These are phyloP conservation scores for Saccharum spontaneum DNA, from an alignment of 176 grass and related monocot species.

Conservation along the genomic window DNA sequence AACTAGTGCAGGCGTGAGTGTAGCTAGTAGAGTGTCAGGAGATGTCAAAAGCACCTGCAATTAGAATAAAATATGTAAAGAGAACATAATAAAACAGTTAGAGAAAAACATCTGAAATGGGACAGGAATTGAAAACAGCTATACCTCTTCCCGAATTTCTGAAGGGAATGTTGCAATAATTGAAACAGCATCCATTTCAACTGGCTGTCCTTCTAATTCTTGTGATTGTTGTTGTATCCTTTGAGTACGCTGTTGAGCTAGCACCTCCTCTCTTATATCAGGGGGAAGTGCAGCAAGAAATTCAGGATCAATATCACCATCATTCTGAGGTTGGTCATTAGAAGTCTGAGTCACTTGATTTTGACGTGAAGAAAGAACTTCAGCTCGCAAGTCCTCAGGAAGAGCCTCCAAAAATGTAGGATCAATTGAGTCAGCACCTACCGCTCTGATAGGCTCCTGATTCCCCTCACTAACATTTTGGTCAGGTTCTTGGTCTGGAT, in stretches of 20 bases:
- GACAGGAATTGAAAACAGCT: slow-evolving; percentile 11
- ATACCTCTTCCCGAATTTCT: slow-evolving; percentile 98
- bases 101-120: background rate
- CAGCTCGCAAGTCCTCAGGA: slow-evolving; percentile 88
- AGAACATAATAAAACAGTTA: background rate
- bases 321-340: slow-evolving; percentile 69
- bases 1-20: slow-evolving; percentile 90
- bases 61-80: slow-evolving; percentile 28
- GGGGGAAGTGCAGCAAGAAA: slow-evolving; percentile 98
- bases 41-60: slow-evolving; percentile 95
- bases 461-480: slow-evolving; percentile 51
- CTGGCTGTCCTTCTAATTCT: slow-evolving; percentile 92
- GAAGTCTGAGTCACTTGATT: slow-evolving; percentile 84
- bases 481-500: slow-evolving; percentile 62
- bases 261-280: slow-evolving; percentile 95
- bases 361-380: slow-evolving; percentile 95
- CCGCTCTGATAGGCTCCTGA: slow-evolving; percentile 54
- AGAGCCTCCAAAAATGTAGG: slow-evolving; percentile 99
- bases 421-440: slow-evolving; percentile 71
- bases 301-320: slow-evolving; percentile 97
- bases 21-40: slow-evolving; percentile 93
- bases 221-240: slow-evolving; percentile 84
- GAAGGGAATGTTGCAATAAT: slow-evolving; percentile 98
- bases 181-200: slow-evolving; percentile 99
- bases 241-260: slow-evolving; percentile 92